Conservation (phyloP, 306 rosid species). For the Dryas drummondii region DNA sequence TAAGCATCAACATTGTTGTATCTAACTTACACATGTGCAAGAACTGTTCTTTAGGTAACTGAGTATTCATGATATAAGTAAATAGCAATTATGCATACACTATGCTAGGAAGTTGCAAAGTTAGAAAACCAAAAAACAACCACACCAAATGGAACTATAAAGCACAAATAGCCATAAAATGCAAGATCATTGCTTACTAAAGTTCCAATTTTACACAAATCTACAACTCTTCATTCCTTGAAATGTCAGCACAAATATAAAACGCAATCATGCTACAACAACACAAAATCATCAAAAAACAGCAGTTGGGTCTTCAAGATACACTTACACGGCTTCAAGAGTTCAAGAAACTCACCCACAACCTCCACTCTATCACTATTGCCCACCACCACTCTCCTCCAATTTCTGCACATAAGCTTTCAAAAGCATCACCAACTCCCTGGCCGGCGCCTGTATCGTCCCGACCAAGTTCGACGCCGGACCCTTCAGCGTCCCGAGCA, state of each 20-base stretch:
- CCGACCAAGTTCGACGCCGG: constrained; percentile 71
- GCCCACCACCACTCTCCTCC: constrained; percentile 47
- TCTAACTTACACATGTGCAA: background rate
- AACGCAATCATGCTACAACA: constrained; percentile 9
- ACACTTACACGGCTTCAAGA: background rate
- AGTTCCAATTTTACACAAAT: constrained; percentile 15
- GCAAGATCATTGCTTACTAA: constrained; percentile 12
- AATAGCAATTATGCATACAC: background rate
- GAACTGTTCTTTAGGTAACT: background rate
- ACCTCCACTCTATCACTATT: constrained; percentile 25
- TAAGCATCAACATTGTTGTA: background rate
- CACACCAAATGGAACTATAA: background rate
- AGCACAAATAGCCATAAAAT: background rate
- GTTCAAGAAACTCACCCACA: too few relatives aligned
- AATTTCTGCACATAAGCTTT: constrained; percentile 73
- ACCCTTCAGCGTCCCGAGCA: constrained; percentile 62
- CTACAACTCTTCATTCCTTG: constrained; percentile 15
- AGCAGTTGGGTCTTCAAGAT: background rate
- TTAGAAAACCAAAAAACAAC: background rate
- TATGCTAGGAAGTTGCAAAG: background rate
- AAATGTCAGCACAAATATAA: background rate
- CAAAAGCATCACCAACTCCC: constrained; percentile 70
- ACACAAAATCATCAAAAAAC: background rate
- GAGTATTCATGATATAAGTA: background rate
- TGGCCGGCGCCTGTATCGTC: constrained; percentile 84